Evolutionary conservation across 2,329 filamentous ascomycete species (phyloP).

Genomic region (Cryphonectria japonica): DNA sequence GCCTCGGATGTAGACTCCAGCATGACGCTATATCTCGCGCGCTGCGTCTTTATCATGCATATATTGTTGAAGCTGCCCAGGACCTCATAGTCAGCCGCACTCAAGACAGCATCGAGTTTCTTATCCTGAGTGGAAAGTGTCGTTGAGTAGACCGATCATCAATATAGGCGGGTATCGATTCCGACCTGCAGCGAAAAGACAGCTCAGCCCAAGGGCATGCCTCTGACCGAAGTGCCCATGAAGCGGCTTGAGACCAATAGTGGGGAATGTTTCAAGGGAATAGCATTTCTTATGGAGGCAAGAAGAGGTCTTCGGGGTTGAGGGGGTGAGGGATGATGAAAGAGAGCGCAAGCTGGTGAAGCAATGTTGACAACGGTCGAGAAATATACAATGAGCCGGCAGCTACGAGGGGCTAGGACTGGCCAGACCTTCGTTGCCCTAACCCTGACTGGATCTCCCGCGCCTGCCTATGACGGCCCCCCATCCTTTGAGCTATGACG

Average conservation of each 20-base stretch:
- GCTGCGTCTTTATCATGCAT: neutral
- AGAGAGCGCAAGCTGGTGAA: neutral
- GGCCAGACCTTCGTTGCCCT: neutral
- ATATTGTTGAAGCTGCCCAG: slow-evolving; percentile 10
- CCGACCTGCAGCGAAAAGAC: neutral
- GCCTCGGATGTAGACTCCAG: slow-evolving; percentile 2
- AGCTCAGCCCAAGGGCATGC: neutral
- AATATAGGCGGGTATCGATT: neutral
- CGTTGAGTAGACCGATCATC: neutral
- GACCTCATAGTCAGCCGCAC: neutral
- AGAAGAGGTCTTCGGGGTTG: neutral
- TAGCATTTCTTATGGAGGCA: no score
- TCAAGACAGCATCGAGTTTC: neutral
- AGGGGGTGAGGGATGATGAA: neutral
- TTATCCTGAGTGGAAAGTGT: neutral
- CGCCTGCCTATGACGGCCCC: neutral
- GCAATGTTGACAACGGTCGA: neutral
- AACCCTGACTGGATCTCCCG: neutral
- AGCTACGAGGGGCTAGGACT: no score
- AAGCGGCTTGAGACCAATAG: neutral
- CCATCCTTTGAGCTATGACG: neutral
- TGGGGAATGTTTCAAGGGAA: neutral
- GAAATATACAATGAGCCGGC: neutral
- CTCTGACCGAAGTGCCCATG: neutral
- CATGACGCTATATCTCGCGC: neutral